A percentile compares a stretch with the other conserved stretches of the same genome.
These are phyloP conservation scores for Sanguinoderma infundibulare DNA, from an alignment of 1,284 basidiomycete species.

Conservation along the genomic window DNA sequence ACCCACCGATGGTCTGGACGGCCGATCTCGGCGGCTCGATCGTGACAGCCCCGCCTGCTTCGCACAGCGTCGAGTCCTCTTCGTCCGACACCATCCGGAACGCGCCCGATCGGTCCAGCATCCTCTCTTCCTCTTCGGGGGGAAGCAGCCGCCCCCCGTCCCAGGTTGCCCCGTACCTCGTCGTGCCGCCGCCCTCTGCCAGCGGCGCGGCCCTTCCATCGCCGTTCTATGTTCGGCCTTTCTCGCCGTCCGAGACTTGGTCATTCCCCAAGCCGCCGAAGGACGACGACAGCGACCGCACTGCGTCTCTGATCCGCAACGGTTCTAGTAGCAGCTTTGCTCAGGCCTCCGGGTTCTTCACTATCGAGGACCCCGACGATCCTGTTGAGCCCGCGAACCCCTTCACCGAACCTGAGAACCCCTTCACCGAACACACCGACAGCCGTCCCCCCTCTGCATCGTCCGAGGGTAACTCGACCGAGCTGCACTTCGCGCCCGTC, in stretches of 20 bases:
- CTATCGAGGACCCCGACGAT: slow-evolving; percentile 14
- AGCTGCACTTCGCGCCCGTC: slow-evolving; percentile 41
- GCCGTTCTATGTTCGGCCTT: slow-evolving; percentile 65
- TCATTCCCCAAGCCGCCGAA: slow-evolving; percentile 66
- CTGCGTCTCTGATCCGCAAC: slow-evolving; percentile 13
- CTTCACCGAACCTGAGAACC: slow-evolving; percentile 16
- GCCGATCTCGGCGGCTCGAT: slow-evolving; percentile 24
- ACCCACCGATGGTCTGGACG: slow-evolving; percentile 24
- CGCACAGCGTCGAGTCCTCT: slow-evolving; percentile 15
- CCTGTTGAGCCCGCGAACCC: slow-evolving; percentile 21
- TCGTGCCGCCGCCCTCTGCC: slow-evolving; percentile 32
- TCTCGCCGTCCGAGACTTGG: slow-evolving; percentile 66
- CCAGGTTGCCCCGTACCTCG: slow-evolving; percentile 38
- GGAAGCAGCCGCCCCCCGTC: slow-evolving; percentile 25
- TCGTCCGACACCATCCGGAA: slow-evolving; percentile 24
- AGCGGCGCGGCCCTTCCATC: slow-evolving; percentile 32
- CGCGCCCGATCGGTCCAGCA: slow-evolving; percentile 18
- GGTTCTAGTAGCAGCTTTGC: slow-evolving; percentile 13
- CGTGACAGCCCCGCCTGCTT: slow-evolving; percentile 16
- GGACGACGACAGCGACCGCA: slow-evolving; percentile 11
- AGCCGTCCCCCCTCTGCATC: slow-evolving; percentile 32
- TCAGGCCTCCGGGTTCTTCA: slow-evolving; percentile 21
- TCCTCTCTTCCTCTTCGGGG: slow-evolving; percentile 15
- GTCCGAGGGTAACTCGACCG: slow-evolving; percentile 27
- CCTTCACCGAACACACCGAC: slow-evolving; percentile 16